Base-by-base conservation (phyloP, 2,329 filamentous ascomycete species). In the Alternaria hordeiaustralica region DNA sequence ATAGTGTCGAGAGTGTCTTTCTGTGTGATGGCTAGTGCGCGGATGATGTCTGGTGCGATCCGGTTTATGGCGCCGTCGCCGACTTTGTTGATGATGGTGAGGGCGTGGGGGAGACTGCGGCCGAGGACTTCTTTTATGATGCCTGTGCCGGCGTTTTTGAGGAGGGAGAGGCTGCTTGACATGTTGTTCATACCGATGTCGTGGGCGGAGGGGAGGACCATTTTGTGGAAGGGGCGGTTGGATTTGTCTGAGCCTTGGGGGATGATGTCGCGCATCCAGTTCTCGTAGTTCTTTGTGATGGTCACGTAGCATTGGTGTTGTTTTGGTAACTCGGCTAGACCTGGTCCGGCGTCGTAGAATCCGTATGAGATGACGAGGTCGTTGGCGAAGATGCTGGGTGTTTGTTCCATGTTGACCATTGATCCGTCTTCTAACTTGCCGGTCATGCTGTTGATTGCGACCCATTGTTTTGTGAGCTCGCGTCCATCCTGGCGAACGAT, bases 111-210 rank as follows among this genome's bases (percentile, higher is more conserved):
- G 0, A 79, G 64, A 8, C 62, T 69, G 18, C 68, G 65, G 3
- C 75, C 75, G 0, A 79, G 66, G 30, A 77, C 66, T 55, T 77
- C 72, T 63, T 74, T 76, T 46, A 79, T 76, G 11, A 74, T 63
- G 23, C 69, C 69, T 13, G 75, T 75, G 5, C 75, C 77, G 0
- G 76, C 74, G 28, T 81, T 78, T 12, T 75, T 67, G 9, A 86
- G 76, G 1, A 86, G 73, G 0, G 77, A 75, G 25, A 79, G 68
- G 23, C 78, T 76, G 53, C 75, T 83, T 9, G 80, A 69, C 83
- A 86, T 83, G 71, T 77, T 84, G 72, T 86, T 86, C 84, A 86
- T 86, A 25, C 84, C 84, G 13, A 83, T 80, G 64, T 86, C 84
- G 70, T 86, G 84, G 0, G 81, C 76, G 2, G 81, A 77, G 0